These are phyloP conservation scores for Saitozyma sp. DNA, from an alignment of 768 basidiomycete genomes.

Conservation along the genomic window DNA sequence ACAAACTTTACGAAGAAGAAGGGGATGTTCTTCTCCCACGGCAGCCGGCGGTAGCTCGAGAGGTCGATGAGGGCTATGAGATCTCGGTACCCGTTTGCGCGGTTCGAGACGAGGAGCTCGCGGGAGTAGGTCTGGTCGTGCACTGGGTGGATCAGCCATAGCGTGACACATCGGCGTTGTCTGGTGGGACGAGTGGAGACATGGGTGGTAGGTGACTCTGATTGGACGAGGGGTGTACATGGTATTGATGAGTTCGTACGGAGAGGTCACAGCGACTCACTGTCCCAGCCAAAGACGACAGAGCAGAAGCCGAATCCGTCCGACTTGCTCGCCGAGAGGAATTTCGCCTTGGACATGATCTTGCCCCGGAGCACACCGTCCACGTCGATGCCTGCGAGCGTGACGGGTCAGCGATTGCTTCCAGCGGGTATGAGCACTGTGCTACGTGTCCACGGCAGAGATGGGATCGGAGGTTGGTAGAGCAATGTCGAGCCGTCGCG, in stretches of 20 bases:
- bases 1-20: conserved; percentile 91
- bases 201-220: too few relatives aligned
- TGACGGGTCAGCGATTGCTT: too few relatives aligned
- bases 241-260: too few relatives aligned
- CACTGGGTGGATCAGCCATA: conserved; percentile 68
- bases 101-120: conserved; percentile 88
- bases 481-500: too few relatives aligned
- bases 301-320: conserved; percentile 92
- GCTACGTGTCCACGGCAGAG: conserved; percentile 11
- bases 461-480: not conserved
- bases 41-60: conserved; percentile 79
- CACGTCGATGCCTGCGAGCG: conserved; percentile 57
- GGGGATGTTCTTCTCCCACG: conserved; percentile 87
- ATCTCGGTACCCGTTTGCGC: conserved; percentile 87
- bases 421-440: not conserved
- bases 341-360: conserved; percentile 88
- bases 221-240: too few relatives aligned
- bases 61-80: conserved; percentile 83
- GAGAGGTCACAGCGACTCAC: conserved; percentile 13
- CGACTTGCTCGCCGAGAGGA: conserved; percentile 69
- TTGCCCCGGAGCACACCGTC: conserved; percentile 96
- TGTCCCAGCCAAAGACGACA: conserved; percentile 65
- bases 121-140: conserved; percentile 80
- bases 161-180: too few relatives aligned
- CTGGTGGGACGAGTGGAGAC: too few relatives aligned